A percentile compares a stretch with the other conserved stretches of the same genome.
phyloP scores from a whole-genome alignment of 176 grass and related monocot species.

The Tillandsia fasciculata region DNA sequence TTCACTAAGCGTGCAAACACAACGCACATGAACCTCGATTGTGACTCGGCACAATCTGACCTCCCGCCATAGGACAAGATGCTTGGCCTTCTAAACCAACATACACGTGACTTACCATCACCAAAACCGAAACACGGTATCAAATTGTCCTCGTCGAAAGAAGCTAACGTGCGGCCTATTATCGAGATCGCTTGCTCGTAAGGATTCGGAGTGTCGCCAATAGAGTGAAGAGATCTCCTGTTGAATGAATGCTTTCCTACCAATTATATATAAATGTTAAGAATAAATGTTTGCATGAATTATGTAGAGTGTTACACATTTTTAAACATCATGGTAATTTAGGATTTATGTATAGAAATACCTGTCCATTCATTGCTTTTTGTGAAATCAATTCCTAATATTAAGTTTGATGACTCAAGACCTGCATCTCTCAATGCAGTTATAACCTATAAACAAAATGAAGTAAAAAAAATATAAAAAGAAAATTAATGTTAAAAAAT shows the following conservation, averaged over 20 bases:
- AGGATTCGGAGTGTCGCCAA: conserved; percentile 47
- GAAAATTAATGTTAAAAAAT: background rate
- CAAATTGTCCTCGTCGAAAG: conserved; percentile 98
- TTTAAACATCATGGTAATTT: too few relatives aligned
- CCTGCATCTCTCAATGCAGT: conserved; percentile 78
- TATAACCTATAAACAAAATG: conserved; percentile 38
- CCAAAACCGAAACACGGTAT: conserved; percentile 98
- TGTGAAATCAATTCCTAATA: conserved; percentile 90
- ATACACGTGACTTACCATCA: conserved; percentile 38
- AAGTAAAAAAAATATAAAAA: too few relatives aligned
- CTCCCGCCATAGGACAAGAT: too few relatives aligned
- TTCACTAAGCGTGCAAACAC: too few relatives aligned
- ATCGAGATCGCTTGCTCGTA: conserved; percentile 98
- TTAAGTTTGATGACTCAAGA: conserved; percentile 91
- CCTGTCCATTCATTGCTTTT: conserved; percentile 99
- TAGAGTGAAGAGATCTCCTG: conserved; percentile 79
- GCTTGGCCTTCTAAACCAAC: too few relatives aligned
- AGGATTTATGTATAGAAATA: conserved; percentile 19
- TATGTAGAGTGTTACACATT: too few relatives aligned
- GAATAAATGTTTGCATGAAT: background rate
- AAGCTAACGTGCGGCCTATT: conserved; percentile 81
- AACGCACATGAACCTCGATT: too few relatives aligned
- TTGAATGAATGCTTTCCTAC: conserved; percentile 55
- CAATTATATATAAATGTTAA: conserved; percentile 11
- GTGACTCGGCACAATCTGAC: too few relatives aligned